phyloP scores from a whole-genome alignment of 164 flowering plant genomes.

The Akebia trifoliata region DNA sequence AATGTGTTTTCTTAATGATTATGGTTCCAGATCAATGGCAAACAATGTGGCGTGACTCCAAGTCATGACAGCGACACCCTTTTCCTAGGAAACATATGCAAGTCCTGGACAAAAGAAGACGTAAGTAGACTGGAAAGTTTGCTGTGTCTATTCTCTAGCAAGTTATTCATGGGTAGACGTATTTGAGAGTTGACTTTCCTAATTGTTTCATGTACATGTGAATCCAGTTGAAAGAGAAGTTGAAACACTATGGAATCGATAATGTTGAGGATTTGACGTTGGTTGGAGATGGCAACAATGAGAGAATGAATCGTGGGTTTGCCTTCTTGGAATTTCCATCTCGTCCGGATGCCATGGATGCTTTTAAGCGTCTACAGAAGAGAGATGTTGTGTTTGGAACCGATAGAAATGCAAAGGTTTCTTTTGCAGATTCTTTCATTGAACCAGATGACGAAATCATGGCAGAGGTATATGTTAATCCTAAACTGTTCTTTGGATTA shows the following conservation, averaged over 20 bases:
- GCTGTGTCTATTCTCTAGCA: background rate
- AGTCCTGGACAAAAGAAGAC: conserved; percentile 91
- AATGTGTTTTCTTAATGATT: conserved; percentile 15
- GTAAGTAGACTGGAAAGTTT: conserved; percentile 49
- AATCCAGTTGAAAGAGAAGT: conserved; percentile 81
- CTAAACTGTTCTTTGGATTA: background rate
- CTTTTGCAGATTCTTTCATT: conserved; percentile 92
- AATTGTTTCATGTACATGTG: conserved; percentile 10
- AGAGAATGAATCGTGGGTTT: conserved; percentile 90
- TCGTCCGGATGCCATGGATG: conserved; percentile 93
- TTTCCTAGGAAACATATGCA: conserved; percentile 90
- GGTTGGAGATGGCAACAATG: conserved; percentile 75
- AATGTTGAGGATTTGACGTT: conserved; percentile 75
- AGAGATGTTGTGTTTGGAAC: conserved; percentile 82
- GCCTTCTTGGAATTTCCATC: conserved; percentile 89
- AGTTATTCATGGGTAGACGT: background rate
- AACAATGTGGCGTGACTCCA: conserved; percentile 91
- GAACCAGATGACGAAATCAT: conserved; percentile 94
- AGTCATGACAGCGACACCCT: conserved; percentile 98
- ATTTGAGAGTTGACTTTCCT: conserved; percentile 4
- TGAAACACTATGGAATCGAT: conserved; percentile 73
- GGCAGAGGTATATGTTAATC: conserved; percentile 68
- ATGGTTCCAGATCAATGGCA: conserved; percentile 70
- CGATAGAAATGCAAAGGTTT: conserved; percentile 87
- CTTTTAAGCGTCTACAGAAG: conserved; percentile 82